These are phyloP conservation scores for Gentiana macrophylla DNA, from an alignment of 257 asterid genomes.

Conservation along the genomic window DNA sequence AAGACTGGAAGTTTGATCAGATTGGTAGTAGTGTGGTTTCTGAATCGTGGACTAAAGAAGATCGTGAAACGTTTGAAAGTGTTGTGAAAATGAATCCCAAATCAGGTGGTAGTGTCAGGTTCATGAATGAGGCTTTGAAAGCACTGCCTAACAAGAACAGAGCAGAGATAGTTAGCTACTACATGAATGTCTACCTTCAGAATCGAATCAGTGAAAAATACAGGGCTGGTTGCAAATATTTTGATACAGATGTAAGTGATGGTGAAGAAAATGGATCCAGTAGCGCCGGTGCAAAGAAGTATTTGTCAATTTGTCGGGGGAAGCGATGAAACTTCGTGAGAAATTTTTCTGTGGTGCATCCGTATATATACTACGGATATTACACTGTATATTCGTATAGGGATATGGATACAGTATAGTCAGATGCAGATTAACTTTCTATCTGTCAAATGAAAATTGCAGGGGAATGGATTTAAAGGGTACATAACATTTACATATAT, in stretches of 20 bases:
- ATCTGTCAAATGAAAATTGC: no score
- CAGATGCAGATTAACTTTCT: no score
- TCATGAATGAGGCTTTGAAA: constrained; percentile 13
- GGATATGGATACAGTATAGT: no score
- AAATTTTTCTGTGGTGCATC: no score
- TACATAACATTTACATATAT: no score
- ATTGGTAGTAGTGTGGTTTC: constrained; percentile 19
- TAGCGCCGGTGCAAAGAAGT: neutral
- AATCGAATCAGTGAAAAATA: constrained; percentile 2
- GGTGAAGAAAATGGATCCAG: neutral
- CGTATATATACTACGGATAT: no score
- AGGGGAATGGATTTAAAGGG: no score
- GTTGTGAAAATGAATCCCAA: constrained; percentile 7
- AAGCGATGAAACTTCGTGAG: no score
- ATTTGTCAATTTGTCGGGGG: neutral
- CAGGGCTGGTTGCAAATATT: neutral
- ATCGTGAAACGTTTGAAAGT: constrained; percentile 10
- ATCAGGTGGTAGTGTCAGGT: neutral
- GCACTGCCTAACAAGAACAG: constrained; percentile 11
- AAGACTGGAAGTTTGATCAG: constrained; percentile 15
- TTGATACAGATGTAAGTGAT: constrained; percentile 11
- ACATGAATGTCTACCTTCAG: constrained; percentile 11
- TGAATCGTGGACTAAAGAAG: constrained; percentile 12
- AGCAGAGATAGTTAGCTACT: constrained; percentile 13
- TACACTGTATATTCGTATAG: no score